A percentile compares a stretch with the other conserved stretches of the same genome.
Evolutionary conservation across 345 rosid genomes (phyloP).

Genomic region (Arabis hirsuta): DNA sequence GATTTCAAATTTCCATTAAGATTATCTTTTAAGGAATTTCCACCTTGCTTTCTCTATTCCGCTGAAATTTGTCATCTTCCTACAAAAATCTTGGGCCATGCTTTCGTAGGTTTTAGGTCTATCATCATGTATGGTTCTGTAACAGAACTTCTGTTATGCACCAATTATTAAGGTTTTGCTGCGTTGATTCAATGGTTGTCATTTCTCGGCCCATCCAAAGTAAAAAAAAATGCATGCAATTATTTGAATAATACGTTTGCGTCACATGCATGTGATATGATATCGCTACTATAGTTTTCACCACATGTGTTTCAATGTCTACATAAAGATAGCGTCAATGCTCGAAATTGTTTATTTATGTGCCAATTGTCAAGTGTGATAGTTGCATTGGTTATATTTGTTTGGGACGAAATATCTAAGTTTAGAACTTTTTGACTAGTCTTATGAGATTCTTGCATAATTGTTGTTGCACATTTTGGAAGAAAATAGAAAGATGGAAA

Average conservation of each 20-base stretch:
- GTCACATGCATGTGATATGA: slow-evolving; percentile 30
- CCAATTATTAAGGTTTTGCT: slow-evolving; percentile 36
- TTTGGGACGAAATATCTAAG: slow-evolving; percentile 25
- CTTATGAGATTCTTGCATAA: slow-evolving; percentile 24
- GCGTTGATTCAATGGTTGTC: slow-evolving; percentile 25
- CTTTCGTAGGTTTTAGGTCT: slow-evolving; percentile 33
- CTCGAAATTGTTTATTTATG: slow-evolving; percentile 19
- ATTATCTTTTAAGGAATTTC: not conserved
- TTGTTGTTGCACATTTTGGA: slow-evolving; percentile 26
- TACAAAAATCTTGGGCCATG: slow-evolving; percentile 23
- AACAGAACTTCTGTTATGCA: not conserved
- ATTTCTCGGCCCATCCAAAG: slow-evolving; percentile 33
- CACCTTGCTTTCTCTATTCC: not conserved
- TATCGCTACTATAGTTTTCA: slow-evolving; percentile 19
- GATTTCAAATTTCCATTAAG: not conserved
- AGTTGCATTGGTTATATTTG: slow-evolving; percentile 1
- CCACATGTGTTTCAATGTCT: slow-evolving; percentile 18
- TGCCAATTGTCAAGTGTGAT: slow-evolving; percentile 1
- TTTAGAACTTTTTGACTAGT: slow-evolving; percentile 35
- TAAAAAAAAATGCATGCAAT: slow-evolving; percentile 31
- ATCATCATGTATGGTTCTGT: slow-evolving; percentile 8
- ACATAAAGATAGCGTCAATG: slow-evolving; percentile 8
- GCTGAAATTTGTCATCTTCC: slow-evolving; percentile 15
- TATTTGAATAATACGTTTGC: slow-evolving; percentile 22
- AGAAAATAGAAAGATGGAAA: slow-evolving; percentile 15